Percentiles rank a stretch among this genome's conserved stretches.
Evolutionary conservation across 352 stramenopile genomes (phyloP).

Genomic region (Globisporangium viniferum): DNA sequence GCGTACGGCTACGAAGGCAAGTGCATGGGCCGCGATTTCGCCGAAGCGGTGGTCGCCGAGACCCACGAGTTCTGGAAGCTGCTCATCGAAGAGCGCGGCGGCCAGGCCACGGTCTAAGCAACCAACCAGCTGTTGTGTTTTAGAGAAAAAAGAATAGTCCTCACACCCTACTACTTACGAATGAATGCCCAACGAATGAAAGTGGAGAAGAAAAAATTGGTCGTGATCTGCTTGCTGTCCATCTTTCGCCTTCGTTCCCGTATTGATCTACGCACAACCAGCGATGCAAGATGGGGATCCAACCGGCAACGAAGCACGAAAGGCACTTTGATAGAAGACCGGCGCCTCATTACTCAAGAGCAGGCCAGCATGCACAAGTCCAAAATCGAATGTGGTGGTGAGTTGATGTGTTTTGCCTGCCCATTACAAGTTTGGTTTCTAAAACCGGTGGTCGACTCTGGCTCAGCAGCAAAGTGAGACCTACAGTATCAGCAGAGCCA

Average conservation of each 20-base stretch:
- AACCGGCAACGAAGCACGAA: not conserved
- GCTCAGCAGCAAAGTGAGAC: constrained; percentile 2
- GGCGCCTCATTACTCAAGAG: not conserved
- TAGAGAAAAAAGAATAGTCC: constrained; percentile 3
- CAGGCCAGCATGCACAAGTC: not conserved
- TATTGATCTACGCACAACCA: not conserved
- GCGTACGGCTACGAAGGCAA: constrained; percentile 98
- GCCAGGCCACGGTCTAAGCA: constrained; percentile 74
- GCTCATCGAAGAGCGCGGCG: constrained; percentile 82
- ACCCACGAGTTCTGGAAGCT: constrained; percentile 90
- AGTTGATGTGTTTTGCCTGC: not conserved
- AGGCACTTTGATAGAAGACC: too few relatives aligned
- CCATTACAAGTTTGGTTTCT: too few relatives aligned
- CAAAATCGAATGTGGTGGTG: not conserved
- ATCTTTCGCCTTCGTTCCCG: not conserved
- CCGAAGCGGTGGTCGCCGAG: constrained; percentile 79
- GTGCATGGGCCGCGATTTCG: constrained; percentile 90
- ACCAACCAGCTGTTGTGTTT: not conserved
- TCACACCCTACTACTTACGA: not conserved
- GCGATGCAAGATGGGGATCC: not conserved
- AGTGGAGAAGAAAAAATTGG: not conserved
- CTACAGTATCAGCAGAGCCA: not conserved
- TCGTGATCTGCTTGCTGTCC: not conserved
- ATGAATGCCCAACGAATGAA: not conserved
- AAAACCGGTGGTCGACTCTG: not conserved